Evolutionary conservation across 2,329 filamentous ascomycete species (phyloP).

Genomic region (Orbilia ellipsospora): DNA sequence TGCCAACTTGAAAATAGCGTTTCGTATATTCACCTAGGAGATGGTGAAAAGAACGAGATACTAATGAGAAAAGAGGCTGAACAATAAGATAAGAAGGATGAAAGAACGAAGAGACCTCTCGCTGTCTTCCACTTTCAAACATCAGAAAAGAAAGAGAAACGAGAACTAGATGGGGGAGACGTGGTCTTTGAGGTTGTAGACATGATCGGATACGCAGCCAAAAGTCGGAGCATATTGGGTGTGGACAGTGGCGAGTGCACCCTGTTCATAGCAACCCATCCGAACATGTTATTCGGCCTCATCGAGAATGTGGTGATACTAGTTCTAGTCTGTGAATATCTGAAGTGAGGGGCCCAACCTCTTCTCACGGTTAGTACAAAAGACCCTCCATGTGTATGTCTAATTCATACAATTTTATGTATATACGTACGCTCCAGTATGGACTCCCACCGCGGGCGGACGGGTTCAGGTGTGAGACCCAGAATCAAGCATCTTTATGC

Average conservation of each 20-base stretch:
- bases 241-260: slow-evolving; percentile 18
- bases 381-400: too few relatives aligned
- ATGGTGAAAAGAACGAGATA: too few relatives aligned
- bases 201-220: too few relatives aligned
- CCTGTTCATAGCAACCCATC: slow-evolving; percentile 39
- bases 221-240: background rate
- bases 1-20: too few relatives aligned
- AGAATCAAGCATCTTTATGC: slow-evolving; percentile 47
- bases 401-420: too few relatives aligned
- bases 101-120: background rate
- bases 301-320: background rate
- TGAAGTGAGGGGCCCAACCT: background rate
- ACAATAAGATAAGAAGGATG: background rate
- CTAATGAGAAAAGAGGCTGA: too few relatives aligned
- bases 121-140: background rate
- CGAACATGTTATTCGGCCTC: background rate
- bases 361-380: background rate
- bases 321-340: background rate
- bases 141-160: slow-evolving; percentile 4
- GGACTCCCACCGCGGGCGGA: slow-evolving; percentile 23
- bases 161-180: background rate
- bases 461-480: slow-evolving; percentile 8
- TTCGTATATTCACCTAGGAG: too few relatives aligned
- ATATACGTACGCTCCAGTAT: slow-evolving; percentile 3
- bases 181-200: slow-evolving; percentile 10